Base-by-base conservation (phyloP, 768 basidiomycete genomes). In the Hygrophoropsis aurantiaca region DNA sequence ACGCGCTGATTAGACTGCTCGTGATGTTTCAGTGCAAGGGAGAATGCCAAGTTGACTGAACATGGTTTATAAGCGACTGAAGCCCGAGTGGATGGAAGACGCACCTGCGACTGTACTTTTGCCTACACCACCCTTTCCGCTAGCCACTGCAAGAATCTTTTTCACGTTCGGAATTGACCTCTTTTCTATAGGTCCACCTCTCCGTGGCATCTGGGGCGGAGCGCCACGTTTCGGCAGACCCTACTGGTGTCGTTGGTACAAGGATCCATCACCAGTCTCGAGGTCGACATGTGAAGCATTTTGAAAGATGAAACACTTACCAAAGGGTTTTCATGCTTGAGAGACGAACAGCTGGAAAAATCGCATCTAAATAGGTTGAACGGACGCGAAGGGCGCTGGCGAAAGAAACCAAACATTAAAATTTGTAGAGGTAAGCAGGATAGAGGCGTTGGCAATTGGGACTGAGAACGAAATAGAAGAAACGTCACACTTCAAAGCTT, bases 71-170 rank as follows among this genome's bases (percentile, higher is more conserved):
- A 52, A 49, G 53, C 44, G 46, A n/a, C 37, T 21, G 32, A 7
- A 19, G 16, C 8, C n/a, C 5, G 3, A 38, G 7, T 18, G 23
- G 15, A 27, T 13, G 34, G 40, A 10, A 20, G 23, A 59, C 77
- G 32, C 51, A 94, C 93, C 87, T 46, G 94, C 90, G 25, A 97
- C 74, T 0, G 93, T 97, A 51, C 90, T 93, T 68, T 97, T 98
- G 15, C 94, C 94, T 15, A 97, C 94, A 2, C 94, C 94, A 20
- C 95, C 95, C 61, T 97, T 97, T 4, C 93, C 94, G 53, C 89
- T 91, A 7, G 93, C 89, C 0, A 97, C 91, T 2, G 80, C 86
- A 4, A 97, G 60, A 13, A 94, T 82, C 51, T 84, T 83, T 55
- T 84, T 82, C 6, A 93, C 94, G 55, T 95, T 72, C 1, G 84